Evolutionary conservation across 805 yeast genomes (phyloP), one percentile per base, ranked within the genome.

Genomic region (Deakozyma indianensis): DNA sequence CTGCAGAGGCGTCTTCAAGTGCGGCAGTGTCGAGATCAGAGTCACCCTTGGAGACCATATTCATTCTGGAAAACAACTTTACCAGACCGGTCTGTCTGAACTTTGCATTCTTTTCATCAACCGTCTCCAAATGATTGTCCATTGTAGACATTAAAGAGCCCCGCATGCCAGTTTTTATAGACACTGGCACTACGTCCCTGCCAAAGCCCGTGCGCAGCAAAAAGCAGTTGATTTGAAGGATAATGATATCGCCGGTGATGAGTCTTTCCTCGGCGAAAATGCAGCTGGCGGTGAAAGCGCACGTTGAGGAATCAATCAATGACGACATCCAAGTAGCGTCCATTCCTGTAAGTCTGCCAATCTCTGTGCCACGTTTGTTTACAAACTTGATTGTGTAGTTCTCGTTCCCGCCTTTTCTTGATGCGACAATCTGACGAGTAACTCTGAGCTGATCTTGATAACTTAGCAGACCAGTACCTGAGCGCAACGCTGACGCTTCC

Each of bases 321-420:
- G 94, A 86, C 2, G 79, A 72, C 7, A 88, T 56, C 9, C 79
- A 70, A 3, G 71, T 62, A 0, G 94, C 86, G 24, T 76, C 66
- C 43, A 76, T 82, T 50, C 80, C 87, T 0, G 84, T 79, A 1
- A 84, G 57, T 51, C 95, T 71, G 0, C 92, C 96, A 24, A 88
- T 66, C 56, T 84, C 95, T 48, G 82, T 45, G 14, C 60, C 63
- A 4, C 46, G 44, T 11, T 46, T 51, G 14, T 60, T 59, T n/a
- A 48, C 45, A n/a, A 66, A 53, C 2, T 65, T 53, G 14, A 65
- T 64, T 23, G 61, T 50, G 27, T 29, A 47, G 35, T 58, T 58
- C 11, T 55, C 57, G 25, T 51, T 52, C 7, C 4, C 11, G 5
- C 20, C 11, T 5, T 5, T 11, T 32, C 38, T 32, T n/a, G 5